These are phyloP conservation scores for Acacia melanoxylon DNA, from an alignment of 306 rosid species.

Conservation along the genomic window DNA sequence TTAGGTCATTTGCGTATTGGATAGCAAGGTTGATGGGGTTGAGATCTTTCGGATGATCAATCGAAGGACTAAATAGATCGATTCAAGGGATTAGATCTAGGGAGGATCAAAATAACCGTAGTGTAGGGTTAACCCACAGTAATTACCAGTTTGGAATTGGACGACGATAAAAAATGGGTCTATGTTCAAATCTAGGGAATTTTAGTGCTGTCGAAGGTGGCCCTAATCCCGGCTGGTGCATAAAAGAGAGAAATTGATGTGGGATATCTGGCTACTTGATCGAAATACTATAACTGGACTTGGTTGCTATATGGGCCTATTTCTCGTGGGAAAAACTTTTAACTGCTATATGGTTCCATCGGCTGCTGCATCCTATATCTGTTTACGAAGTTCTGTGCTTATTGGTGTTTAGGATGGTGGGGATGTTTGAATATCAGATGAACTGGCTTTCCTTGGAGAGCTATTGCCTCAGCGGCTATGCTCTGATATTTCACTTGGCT, in stretches of 20 bases:
- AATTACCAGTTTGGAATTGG: not conserved
- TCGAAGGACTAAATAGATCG: not conserved
- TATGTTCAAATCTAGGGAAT: not conserved
- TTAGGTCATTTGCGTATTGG: not conserved
- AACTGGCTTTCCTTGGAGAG: not conserved
- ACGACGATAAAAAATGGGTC: not conserved
- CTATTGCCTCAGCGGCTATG: not conserved
- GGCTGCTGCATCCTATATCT: not conserved
- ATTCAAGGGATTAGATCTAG: not conserved
- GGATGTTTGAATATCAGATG: not conserved
- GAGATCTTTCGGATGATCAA: not conserved
- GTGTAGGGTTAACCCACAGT: not conserved
- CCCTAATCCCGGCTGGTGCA: not conserved
- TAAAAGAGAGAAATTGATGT: not conserved
- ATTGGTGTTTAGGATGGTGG: not conserved
- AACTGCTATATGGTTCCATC: not conserved
- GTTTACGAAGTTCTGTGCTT: not conserved
- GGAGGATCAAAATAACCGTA: not conserved
- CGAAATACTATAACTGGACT: not conserved
- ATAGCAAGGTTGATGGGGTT: not conserved
- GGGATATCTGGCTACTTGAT: not conserved
- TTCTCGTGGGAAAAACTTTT: not conserved
- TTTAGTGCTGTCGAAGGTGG: not conserved
- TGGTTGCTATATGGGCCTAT: not conserved
- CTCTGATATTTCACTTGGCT: no score